Evolutionary conservation across 2,329 filamentous ascomycete genomes (phyloP).

Genomic region (Cercospora zeae-maydis): DNA sequence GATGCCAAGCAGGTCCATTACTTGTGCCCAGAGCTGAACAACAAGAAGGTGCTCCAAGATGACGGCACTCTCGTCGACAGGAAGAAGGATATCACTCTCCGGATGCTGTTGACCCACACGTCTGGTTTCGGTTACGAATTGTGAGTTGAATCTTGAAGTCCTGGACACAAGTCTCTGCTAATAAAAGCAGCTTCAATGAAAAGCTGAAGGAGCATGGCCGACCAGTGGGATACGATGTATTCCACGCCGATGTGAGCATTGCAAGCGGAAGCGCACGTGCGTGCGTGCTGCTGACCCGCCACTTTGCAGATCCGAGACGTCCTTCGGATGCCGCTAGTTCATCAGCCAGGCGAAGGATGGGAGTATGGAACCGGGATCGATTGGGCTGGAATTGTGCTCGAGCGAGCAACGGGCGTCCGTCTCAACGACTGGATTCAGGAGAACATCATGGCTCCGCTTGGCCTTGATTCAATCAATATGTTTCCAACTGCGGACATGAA

Average conservation of each 20-base stretch:
- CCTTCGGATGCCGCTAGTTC: slow-evolving; percentile 52
- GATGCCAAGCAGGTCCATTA: slow-evolving; percentile 40
- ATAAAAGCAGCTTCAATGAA: slow-evolving; percentile 39
- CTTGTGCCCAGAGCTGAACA: slow-evolving; percentile 45
- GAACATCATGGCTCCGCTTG: slow-evolving; percentile 47
- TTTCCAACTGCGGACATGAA: slow-evolving; percentile 55
- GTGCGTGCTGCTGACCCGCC: background rate
- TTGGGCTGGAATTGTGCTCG: slow-evolving; percentile 49
- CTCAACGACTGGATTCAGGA: slow-evolving; percentile 48
- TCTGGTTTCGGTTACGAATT: slow-evolving; percentile 51
- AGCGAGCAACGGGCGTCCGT: slow-evolving; percentile 42
- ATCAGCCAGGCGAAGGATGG: slow-evolving; percentile 62
- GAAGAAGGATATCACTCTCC: slow-evolving; percentile 47
- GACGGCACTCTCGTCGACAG: slow-evolving; percentile 42
- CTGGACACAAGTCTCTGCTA: background rate
- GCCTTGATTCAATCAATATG: slow-evolving; percentile 53
- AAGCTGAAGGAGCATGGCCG: slow-evolving; percentile 42
- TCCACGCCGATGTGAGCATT: slow-evolving; percentile 49
- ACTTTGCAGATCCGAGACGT: slow-evolving; percentile 41
- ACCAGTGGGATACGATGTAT: slow-evolving; percentile 56
- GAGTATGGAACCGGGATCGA: slow-evolving; percentile 53
- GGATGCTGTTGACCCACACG: slow-evolving; percentile 52
- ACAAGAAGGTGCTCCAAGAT: slow-evolving; percentile 41
- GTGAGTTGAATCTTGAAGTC: slow-evolving; percentile 17
- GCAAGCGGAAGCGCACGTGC: background rate